Evolutionary conservation across 352 stramenopile genomes (phyloP), one percentile per base, ranked within the genome.

Genomic region (Phytopythium chamaehyphon): DNA sequence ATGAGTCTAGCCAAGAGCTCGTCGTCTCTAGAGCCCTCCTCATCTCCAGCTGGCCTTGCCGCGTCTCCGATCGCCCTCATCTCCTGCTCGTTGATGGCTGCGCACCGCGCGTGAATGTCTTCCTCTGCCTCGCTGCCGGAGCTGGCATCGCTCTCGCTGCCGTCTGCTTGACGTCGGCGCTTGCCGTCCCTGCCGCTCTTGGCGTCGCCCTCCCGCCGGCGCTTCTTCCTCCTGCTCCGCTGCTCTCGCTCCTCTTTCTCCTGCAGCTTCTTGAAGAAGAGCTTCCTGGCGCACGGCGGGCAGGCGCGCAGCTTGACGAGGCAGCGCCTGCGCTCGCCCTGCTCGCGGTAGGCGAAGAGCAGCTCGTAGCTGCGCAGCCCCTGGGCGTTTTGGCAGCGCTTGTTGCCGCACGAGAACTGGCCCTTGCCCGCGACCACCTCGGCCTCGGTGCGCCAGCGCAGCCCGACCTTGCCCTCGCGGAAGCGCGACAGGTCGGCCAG

Each of bases 301-400:
- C 85, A 95, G 4, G 76, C 69, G n/a, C 78, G 75, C 18, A 91
- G 67, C 59, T 92, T 95, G 12, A 95, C 80, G 18, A 95, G 68
- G 47, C 76, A 88, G 28, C 59, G 66, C 59, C 93, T 93, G 52
- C 57, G 62, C 43, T 78, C 55, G 22, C 64, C 67, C 9, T 89
- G 54, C 58, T 95, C 85, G 11, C 69, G 47, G 43, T 95, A 95
- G 26, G 69, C 65, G 55, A 95, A 95, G 33, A 88, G 55, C 54
- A 95, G 56, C 63, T 95, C 85, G 57, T 90, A 93, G 53, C 76
- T 91, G 47, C 72, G 70, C 38, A 95, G 56, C 16, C 28, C 55
- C 1, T 26, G 18, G 2, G 40, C 64, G n/a, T 51, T 58, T 40
- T 86, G 65, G 59, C 85, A 95, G n/a, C 38, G 35, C 36, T 88